Conservation (phyloP, 495 filamentous ascomycete genomes). For the Penicillium turbatum region DNA sequence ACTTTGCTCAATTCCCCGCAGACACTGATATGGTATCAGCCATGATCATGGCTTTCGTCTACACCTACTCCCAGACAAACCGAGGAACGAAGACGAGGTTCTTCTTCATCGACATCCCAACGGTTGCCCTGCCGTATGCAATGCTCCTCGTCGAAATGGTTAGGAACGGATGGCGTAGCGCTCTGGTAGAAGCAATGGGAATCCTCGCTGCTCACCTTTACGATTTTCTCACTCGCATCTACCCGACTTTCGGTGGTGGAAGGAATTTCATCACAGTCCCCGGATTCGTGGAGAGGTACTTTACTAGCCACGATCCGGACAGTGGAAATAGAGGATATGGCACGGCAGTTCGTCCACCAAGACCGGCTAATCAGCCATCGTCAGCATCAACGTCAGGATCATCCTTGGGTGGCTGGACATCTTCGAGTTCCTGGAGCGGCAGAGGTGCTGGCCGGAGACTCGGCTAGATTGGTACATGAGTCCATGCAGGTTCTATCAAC, state of each 20-base stretch:
- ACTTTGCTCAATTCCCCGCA: not conserved
- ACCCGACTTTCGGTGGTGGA: conserved; percentile 78
- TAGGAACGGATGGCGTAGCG: conserved; percentile 40
- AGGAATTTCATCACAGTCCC: conserved; percentile 68
- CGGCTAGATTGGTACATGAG: conserved; percentile 29
- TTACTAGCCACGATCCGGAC: conserved; percentile 40
- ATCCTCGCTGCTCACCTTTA: conserved; percentile 79
- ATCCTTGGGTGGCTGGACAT: conserved; percentile 29
- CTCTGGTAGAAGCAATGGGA: conserved; percentile 58
- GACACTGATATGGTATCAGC: conserved; percentile 44
- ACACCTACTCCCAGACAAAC: conserved; percentile 79
- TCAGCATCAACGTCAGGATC: conserved; percentile 21
- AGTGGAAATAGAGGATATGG: conserved; percentile 52
- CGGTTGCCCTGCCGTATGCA: conserved; percentile 69
- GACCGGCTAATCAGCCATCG: conserved; percentile 17
- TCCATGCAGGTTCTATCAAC: not conserved
- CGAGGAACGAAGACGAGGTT: conserved; percentile 64
- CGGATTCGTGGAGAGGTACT: conserved; percentile 56
- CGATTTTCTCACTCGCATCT: conserved; percentile 78
- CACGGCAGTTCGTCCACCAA: conserved; percentile 43
- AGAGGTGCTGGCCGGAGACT: conserved; percentile 66
- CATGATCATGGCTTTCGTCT: conserved; percentile 71
- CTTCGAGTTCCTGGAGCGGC: conserved; percentile 53
- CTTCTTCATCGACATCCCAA: conserved; percentile 72
- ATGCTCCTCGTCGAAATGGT: conserved; percentile 69